Conservation (phyloP, 352 stramenopile species). For the Pythium scleroteichum region DNA sequence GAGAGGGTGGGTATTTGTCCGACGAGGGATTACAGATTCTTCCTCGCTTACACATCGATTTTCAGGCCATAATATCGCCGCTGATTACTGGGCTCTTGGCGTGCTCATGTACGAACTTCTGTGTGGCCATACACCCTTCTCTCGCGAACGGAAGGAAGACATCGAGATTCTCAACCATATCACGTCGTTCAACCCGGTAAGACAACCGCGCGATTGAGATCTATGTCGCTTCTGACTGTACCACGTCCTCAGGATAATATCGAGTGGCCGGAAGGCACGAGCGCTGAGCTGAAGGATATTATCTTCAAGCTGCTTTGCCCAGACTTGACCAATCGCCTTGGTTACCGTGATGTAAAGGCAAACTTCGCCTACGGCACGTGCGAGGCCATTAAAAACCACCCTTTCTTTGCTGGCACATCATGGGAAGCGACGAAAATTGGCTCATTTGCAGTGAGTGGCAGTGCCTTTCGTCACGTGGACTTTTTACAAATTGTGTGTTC, state of each 20-base stretch:
- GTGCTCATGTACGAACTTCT: slow-evolving; percentile 95
- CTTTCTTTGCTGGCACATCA: slow-evolving; percentile 81
- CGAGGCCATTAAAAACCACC: slow-evolving; percentile 75
- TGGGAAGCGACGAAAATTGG: slow-evolving; percentile 83
- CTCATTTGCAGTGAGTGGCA: slow-evolving; percentile 67
- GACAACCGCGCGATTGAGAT: neutral
- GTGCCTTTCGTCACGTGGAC: neutral
- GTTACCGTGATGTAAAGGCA: slow-evolving; percentile 45
- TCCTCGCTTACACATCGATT: neutral
- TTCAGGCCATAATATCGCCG: slow-evolving; percentile 77
- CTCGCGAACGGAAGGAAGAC: slow-evolving; percentile 77
- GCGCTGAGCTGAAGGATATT: slow-evolving; percentile 72
- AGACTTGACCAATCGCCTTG: slow-evolving; percentile 56
- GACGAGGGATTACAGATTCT: neutral
- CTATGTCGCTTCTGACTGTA: neutral
- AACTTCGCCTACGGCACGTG: slow-evolving; percentile 52
- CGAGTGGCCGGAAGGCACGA: slow-evolving; percentile 68
- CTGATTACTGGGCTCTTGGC: slow-evolving; percentile 93
- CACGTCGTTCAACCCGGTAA: slow-evolving; percentile 69
- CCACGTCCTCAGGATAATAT: slow-evolving; percentile 44
- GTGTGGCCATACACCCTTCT: slow-evolving; percentile 88
- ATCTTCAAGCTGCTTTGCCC: slow-evolving; percentile 62
- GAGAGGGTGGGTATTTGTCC: slow-evolving; percentile 49
- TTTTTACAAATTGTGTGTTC: slow-evolving; percentile 3
- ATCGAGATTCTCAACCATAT: slow-evolving; percentile 89